These are phyloP conservation scores for Penicillium sclerotigenum DNA, from an alignment of 2,329 filamentous ascomycete species.

Conservation along the genomic window DNA sequence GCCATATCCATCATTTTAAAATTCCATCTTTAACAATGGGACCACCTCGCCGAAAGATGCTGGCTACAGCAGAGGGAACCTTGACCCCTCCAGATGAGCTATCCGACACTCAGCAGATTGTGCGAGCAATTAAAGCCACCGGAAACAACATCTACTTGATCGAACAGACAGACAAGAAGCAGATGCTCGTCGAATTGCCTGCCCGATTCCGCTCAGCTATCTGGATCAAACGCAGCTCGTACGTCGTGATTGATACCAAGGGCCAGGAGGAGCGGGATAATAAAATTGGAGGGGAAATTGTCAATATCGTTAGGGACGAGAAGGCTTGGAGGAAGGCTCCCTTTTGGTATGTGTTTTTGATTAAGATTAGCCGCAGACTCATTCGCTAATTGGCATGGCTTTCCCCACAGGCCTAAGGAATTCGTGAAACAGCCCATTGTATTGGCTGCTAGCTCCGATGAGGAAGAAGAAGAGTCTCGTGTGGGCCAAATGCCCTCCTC, in stretches of 20 bases:
- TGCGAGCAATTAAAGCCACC: slow-evolving; percentile 74
- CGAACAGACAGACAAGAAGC: slow-evolving; percentile 63
- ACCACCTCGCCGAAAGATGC: slow-evolving; percentile 71
- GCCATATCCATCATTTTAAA: not conserved
- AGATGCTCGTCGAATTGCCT: slow-evolving; percentile 75
- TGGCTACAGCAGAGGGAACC: slow-evolving; percentile 73
- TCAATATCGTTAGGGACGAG: slow-evolving; percentile 89
- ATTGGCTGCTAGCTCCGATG: slow-evolving; percentile 67
- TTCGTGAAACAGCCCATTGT: slow-evolving; percentile 63
- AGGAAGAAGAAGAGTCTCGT: slow-evolving; percentile 72
- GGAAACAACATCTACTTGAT: slow-evolving; percentile 89
- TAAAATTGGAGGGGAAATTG: slow-evolving; percentile 81
- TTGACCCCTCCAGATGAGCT: slow-evolving; percentile 57
- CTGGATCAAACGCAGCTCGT: slow-evolving; percentile 87
- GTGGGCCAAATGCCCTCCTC: slow-evolving; percentile 82
- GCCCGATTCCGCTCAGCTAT: slow-evolving; percentile 85
- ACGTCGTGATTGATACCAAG: slow-evolving; percentile 74
- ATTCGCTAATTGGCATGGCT: slow-evolving; percentile 14
- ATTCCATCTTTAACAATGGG: slow-evolving; percentile 52
- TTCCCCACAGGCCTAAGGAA: slow-evolving; percentile 65
- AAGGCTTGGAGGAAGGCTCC: slow-evolving; percentile 83
- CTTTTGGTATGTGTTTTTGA: slow-evolving; percentile 66
- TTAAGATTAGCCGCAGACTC: not conserved
- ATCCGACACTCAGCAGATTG: slow-evolving; percentile 59
- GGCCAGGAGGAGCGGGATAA: slow-evolving; percentile 65